A percentile compares a stretch with the other conserved stretches of the same genome.
phyloP scores from a whole-genome alignment of 2,329 filamentous ascomycete genomes.

The Hypoxylon sp. region DNA sequence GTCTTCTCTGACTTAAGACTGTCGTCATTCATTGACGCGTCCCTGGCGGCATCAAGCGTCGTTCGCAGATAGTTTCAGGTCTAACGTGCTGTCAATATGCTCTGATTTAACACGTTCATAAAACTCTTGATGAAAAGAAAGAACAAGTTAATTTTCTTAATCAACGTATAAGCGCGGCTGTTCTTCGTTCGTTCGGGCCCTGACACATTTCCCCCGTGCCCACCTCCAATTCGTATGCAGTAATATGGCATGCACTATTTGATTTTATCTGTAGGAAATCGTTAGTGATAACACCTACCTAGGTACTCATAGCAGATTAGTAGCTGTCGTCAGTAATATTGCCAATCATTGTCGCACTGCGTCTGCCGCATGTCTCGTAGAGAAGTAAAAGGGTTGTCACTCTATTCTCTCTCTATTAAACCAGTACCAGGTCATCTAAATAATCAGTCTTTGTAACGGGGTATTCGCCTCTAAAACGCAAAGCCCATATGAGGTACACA shows the following conservation, averaged over 20 bases:
- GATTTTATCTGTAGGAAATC: neutral
- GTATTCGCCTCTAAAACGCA: slow-evolving; percentile 13
- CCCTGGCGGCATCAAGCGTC: slow-evolving; percentile 54
- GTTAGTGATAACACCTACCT: slow-evolving; percentile 5
- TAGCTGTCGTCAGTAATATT: neutral
- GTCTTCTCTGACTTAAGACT: slow-evolving; percentile 61
- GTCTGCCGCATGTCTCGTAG: too few species aligned
- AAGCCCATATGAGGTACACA: slow-evolving; percentile 15
- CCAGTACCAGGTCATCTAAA: too few species aligned
- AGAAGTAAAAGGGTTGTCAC: neutral
- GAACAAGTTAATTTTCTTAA: too few species aligned
- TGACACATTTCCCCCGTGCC: slow-evolving; percentile 30
- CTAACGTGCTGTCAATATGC: slow-evolving; percentile 57
- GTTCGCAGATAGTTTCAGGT: slow-evolving; percentile 53
- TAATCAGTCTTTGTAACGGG: slow-evolving; percentile 1
- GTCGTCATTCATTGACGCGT: slow-evolving; percentile 63
- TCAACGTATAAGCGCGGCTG: too few species aligned
- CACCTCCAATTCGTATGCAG: slow-evolving; percentile 16
- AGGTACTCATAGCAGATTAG: neutral
- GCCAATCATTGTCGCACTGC: too few species aligned
- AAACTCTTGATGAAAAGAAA: too few species aligned
- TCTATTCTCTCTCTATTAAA: neutral
- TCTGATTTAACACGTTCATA: too few species aligned
- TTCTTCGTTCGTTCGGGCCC: too few species aligned
- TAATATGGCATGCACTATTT: neutral